Evolutionary conservation across 2,329 filamentous ascomycete genomes (phyloP).

Genomic region (Hymenoscyphus infarciens): DNA sequence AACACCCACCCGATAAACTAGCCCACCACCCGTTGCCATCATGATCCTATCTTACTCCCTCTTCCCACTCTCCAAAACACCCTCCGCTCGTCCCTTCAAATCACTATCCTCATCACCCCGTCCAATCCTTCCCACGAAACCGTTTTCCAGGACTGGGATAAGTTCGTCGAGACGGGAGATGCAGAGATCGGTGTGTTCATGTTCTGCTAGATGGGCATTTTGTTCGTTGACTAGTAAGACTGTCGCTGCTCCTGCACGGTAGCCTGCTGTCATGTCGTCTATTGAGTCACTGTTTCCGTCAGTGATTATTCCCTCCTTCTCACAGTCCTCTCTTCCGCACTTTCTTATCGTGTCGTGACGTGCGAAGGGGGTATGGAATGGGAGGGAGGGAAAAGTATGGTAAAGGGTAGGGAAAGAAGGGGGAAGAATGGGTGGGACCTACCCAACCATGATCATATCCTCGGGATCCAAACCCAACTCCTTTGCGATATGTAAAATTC

Average conservation of each 20-base stretch:
- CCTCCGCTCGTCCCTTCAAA: slow-evolving; percentile 22
- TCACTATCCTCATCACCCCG: slow-evolving; percentile 23
- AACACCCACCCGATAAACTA: too few relatives aligned
- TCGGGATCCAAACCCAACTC: slow-evolving; percentile 64
- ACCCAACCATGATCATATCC: slow-evolving; percentile 39
- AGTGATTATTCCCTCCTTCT: too few relatives aligned
- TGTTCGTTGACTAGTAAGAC: slow-evolving; percentile 83
- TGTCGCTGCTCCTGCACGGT: slow-evolving; percentile 79
- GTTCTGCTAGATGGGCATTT: slow-evolving; percentile 66
- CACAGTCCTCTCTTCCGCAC: too few relatives aligned
- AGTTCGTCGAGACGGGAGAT: slow-evolving; percentile 72
- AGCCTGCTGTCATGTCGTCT: slow-evolving; percentile 89
- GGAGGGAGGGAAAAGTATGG: not conserved
- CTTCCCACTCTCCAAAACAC: slow-evolving; percentile 22
- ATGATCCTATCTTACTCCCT: too few relatives aligned
- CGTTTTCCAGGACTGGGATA: slow-evolving; percentile 68
- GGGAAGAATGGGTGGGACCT: not conserved
- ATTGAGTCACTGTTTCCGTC: slow-evolving; percentile 59
- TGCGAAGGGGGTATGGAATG: not conserved
- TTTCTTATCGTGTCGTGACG: too few relatives aligned
- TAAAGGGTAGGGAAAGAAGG: not conserved
- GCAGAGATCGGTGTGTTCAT: slow-evolving; percentile 74
- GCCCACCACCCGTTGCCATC: too few relatives aligned
- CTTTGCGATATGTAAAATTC: slow-evolving; percentile 79
- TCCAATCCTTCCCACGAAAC: slow-evolving; percentile 56